Conservation (phyloP, 768 basidiomycete genomes). For the Kondoa subrosea region DNA sequence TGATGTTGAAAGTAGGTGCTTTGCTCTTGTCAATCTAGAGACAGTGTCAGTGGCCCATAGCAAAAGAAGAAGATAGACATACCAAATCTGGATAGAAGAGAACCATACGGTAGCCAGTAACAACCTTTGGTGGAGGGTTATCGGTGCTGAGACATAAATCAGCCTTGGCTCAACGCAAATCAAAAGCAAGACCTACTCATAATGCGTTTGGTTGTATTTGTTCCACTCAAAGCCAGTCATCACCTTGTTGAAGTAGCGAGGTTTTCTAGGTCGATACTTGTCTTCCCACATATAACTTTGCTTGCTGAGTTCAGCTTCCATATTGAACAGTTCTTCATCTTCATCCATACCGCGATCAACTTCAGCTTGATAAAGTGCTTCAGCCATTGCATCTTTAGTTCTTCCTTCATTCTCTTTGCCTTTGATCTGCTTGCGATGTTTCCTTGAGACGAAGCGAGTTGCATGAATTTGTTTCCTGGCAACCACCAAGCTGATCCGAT, state of each 20-base stretch:
- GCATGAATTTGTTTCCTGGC: conserved; percentile 65
- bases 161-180: conserved; percentile 9
- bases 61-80: neutral
- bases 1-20: conserved; percentile 88
- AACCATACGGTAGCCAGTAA: conserved; percentile 77
- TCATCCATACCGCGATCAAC: conserved; percentile 85
- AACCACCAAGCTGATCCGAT: conserved; percentile 49
- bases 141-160: conserved; percentile 51
- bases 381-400: conserved; percentile 13
- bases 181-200: conserved; percentile 52
- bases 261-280: conserved; percentile 91
- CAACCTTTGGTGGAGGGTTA: conserved; percentile 97
- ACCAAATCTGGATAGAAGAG: conserved; percentile 92
- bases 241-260: conserved; percentile 94
- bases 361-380: conserved; percentile 38
- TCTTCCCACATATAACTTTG: conserved; percentile 96
- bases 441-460: conserved; percentile 71
- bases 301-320: conserved; percentile 64
- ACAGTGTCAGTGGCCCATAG: too few species aligned
- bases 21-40: conserved; percentile 90
- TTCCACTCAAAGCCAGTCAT: conserved; percentile 99
- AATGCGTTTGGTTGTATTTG: conserved; percentile 99
- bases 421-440: neutral
- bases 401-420: neutral
- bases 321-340: conserved; percentile 86